phyloP scores from a whole-genome alignment of 2,329 filamentous ascomycete species.

The Neophaeococcomyces mojaviensis region DNA sequence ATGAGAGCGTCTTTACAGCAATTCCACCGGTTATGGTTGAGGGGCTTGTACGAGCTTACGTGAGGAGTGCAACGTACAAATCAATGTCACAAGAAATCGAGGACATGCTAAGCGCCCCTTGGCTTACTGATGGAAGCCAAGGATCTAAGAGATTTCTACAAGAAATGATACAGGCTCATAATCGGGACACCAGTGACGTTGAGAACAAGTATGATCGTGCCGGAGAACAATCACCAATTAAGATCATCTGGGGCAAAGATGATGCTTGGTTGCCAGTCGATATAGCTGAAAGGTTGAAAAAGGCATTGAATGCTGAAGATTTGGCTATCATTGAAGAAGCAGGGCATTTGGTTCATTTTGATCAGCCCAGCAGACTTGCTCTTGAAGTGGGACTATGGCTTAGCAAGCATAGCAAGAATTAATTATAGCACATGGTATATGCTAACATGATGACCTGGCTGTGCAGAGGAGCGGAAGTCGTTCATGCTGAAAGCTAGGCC shows the following conservation, averaged over 20 bases:
- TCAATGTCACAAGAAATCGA: conserved; percentile 28
- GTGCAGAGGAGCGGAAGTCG: no score
- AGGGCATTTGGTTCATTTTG: conserved; percentile 40
- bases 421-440: no score
- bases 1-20: conserved; percentile 30
- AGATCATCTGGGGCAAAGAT: conserved; percentile 39
- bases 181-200: conserved; percentile 28
- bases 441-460: no score
- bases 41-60: conserved; percentile 36
- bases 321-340: conserved; percentile 33
- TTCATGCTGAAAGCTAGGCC: no score
- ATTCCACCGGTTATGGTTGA: conserved; percentile 30
- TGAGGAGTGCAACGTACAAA: conserved; percentile 31
- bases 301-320: conserved; percentile 27
- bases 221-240: conserved; percentile 31
- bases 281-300: conserved; percentile 28
- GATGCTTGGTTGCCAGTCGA: conserved; percentile 40
- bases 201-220: conserved; percentile 33
- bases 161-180: conserved; percentile 34
- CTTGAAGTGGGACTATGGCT: conserved; percentile 34
- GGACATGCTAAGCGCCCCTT: conserved; percentile 32
- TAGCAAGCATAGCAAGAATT: neutral
- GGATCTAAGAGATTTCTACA: conserved; percentile 33
- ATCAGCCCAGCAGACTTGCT: conserved; percentile 34
- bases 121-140: conserved; percentile 24